Evolutionary conservation across 129 eudicot species (phyloP), one percentile per base, ranked within the genome.

Genomic region (Pittosporum tobira): DNA sequence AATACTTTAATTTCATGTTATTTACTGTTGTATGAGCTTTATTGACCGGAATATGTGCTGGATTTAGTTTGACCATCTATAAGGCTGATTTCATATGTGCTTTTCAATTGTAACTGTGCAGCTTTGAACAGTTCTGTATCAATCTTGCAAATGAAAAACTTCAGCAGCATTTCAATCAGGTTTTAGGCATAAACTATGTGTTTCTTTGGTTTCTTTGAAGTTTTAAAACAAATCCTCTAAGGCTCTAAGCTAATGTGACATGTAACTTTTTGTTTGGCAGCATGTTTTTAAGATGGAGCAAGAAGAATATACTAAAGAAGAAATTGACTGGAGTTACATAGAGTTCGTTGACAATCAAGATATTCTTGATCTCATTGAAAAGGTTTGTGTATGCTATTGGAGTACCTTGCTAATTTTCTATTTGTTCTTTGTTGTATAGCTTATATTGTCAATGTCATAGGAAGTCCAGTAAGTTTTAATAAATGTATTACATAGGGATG

Each of bases 211-310:
- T 31, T 12, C 15, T 13, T 6, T 29, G 25, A 34, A 56, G 23
- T 51, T 57, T 44, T n/a, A n/a, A n/a, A n/a, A n/a, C n/a, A n/a
- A n/a, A n/a, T n/a, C n/a, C n/a, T n/a, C n/a, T n/a, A n/a, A n/a
- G n/a, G n/a, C n/a, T n/a, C n/a, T 12, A 56, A 71, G 73, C 48
- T 59, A 59, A 26, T 38, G 43, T 53, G 57, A 48, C 51, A 75
- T 22, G 40, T 45, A 22, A 23, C 62, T 28, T 53, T 27, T 40
- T 31, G 13, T 60, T 62, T 73, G 61, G 57, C 97, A 89, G 97
- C 97, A 89, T 66, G 97, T 89, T 72, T 89, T 89, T 75, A 89
- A 85, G 77, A 85, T 89, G 97, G 97, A 89, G 69, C 97, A 89
- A 77, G 97, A 89, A 78, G 88, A 81, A 57, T 89, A 89, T 63